Base-by-base conservation (phyloP, 2,329 filamentous ascomycete species). In the Hirsutella minnesotensis region DNA sequence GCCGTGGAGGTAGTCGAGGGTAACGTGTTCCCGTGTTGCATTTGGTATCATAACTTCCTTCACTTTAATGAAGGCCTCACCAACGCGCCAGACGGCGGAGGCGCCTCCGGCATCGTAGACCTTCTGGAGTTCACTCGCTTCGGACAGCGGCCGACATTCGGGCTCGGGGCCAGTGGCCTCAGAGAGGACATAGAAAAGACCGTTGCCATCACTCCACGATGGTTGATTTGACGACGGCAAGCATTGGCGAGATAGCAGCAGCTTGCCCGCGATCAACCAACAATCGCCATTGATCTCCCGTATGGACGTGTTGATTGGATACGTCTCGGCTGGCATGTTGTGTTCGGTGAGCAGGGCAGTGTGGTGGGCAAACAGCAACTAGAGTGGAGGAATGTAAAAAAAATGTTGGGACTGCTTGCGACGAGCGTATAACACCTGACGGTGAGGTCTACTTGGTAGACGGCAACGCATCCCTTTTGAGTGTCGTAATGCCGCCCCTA, bases 11-110 rank as follows among this genome's bases (percentile, higher is more conserved):
- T 19, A 38, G 18, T 18, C 36, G 7, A 38, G 19, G 9, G 36
- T 38, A 19, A 38, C 21, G 36, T 38, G 36, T 19, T 38, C 36
- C 19, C 19, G 4, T 19, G 19, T 38, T 21, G 19, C 36, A n/a
- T 38, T 19, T 24, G 19, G 36, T 7, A 38, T 15, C 15, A 12
- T 10, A 9, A 24, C 16, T 24, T 3, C 12, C 24, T 41, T 44
- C 1, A 45, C 41, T 37, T 53, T 52, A 36, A 48, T 45, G 31
- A 53, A 51, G 12, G 49, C 49, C n/a, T 51, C 39, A 1, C 51
- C 48, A 13, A 49, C 45, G 10, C 39, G 39, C 44, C 43, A 55
- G 21, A 53, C 45, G 2, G 50, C 46, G 5, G 48, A 50, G 4
- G 22, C 9, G 9, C 22, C 40, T 9, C 43, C 40, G 15, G 34